Base-by-base conservation (phyloP, 192 early-diverging fungal species). In the Entomortierella parvispora region DNA sequence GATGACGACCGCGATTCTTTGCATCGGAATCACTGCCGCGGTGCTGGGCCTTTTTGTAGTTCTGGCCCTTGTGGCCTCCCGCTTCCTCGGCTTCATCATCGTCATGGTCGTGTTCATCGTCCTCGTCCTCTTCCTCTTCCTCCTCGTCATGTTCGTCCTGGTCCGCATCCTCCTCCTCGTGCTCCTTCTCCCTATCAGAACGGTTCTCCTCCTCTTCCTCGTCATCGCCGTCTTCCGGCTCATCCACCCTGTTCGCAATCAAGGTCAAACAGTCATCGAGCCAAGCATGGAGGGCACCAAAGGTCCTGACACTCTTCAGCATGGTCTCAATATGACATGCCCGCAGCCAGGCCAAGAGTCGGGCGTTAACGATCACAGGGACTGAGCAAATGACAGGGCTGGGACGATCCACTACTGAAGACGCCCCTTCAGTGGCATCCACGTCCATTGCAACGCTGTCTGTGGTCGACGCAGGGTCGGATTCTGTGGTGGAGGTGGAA, bases 231-330 rank as follows among this genome's bases (percentile, higher is more conserved):
- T 57, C 53, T 47, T 76, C 53, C 45, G 58, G 25, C 9, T 76
- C 58, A 50, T 76, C 66, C 58, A 76, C 65, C n/a, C 57, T 58
- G 58, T 55, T 77, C 15, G 53, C 40, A 32, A 77, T 31, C 26
- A 48, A 15, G 22, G 8, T 20, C 0, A 37, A 31, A 23, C 65
- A 77, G 22, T 63, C 61, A 37, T 77, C 74, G 28, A 77, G 42
- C 74, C 74, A 77, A 0, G 65, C 65, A 54, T 77, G 60, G 28
- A 77, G 33, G 3, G 65, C 61, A 12, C 74, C 66, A 61, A 52
- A 77, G 0, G 74, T 68, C 47, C 46, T 45, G 15, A 77, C 74
- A 7, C 55, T 45, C 28, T 53, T 52, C 48, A 77, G 20, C 59
- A 77, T 77, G 9, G 15, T 33, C 45, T 77, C 74, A 22, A 77